Conservation (phyloP, 306 rosid genomes). For the Lathyrus oleraceus region DNA sequence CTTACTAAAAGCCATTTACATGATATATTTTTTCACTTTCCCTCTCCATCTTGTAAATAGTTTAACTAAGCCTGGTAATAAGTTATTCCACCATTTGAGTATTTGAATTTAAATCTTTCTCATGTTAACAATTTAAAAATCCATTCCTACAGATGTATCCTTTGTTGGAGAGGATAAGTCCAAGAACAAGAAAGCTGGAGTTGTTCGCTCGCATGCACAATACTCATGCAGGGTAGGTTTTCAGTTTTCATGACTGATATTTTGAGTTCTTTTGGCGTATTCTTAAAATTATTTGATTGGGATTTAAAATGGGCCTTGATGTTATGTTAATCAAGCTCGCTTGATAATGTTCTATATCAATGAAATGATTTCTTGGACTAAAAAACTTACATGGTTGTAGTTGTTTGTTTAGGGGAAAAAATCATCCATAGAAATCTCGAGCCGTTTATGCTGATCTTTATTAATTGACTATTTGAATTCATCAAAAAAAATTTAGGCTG, state of each 20-base stretch:
- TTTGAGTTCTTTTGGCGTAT: slow-evolving; percentile 2
- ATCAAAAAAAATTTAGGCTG: not conserved
- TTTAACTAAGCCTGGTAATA: slow-evolving; percentile 1
- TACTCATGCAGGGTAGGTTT: slow-evolving; percentile 93
- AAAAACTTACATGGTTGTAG: slow-evolving; percentile 10
- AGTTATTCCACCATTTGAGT: slow-evolving; percentile 5
- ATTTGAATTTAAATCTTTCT: slow-evolving; percentile 26
- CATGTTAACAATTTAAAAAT: slow-evolving; percentile 17
- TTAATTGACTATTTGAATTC: not conserved
- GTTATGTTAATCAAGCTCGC: slow-evolving; percentile 9
- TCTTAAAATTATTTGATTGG: slow-evolving; percentile 15
- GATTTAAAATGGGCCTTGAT: slow-evolving; percentile 10
- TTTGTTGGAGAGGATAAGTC: slow-evolving; percentile 96
- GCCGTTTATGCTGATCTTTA: not conserved
- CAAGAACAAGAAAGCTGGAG: slow-evolving; percentile 95
- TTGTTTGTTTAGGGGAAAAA: slow-evolving; percentile 24
- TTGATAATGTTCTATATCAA: slow-evolving; percentile 13
- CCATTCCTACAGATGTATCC: slow-evolving; percentile 79
- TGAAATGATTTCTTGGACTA: slow-evolving; percentile 23
- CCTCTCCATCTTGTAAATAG: slow-evolving; percentile 25
- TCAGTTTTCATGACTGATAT: slow-evolving; percentile 35
- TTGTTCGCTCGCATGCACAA: slow-evolving; percentile 99
- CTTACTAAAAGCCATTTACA: not conserved
- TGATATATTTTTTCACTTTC: not conserved
- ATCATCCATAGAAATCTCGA: not conserved